Conservation (phyloP, 108 stramenopile species). For the Cyclotella sp. region DNA sequence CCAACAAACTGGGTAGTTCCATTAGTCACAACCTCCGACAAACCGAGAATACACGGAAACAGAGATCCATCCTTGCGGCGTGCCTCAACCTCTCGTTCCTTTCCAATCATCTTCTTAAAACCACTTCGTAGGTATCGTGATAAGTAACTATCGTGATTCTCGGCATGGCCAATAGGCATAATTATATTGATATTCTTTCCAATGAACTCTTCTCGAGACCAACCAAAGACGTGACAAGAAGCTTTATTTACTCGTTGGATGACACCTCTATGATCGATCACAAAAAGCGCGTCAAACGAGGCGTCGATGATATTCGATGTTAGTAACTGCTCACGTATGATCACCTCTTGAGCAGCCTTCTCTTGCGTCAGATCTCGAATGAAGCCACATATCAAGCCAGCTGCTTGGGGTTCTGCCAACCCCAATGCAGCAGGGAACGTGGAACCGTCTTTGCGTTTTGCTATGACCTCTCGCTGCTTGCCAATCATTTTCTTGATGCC, state of each 20-base stretch:
- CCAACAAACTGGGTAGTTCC: too few relatives aligned
- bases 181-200: slow-evolving; percentile 46
- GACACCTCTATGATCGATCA: slow-evolving; percentile 12
- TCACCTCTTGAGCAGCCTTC: slow-evolving; percentile 10
- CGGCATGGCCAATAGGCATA: slow-evolving; percentile 33
- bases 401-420: background rate
- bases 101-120: slow-evolving; percentile 37
- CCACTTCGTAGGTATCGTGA: slow-evolving; percentile 39
- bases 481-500: too few relatives aligned
- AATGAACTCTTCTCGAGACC: slow-evolving; percentile 39
- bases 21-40: slow-evolving; percentile 15
- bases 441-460: slow-evolving; percentile 21
- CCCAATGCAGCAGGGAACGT: too few relatives aligned
- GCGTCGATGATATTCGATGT: too few relatives aligned
- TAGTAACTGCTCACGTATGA: background rate
- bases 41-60: slow-evolving; percentile 23
- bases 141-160: slow-evolving; percentile 46
- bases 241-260: slow-evolving; percentile 41
- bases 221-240: slow-evolving; percentile 37
- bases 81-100: slow-evolving; percentile 32
- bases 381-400: slow-evolving; percentile 20
- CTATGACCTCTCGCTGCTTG: slow-evolving; percentile 18
- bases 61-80: slow-evolving; percentile 28
- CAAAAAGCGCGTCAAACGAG: background rate
- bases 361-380: slow-evolving; percentile 16